Evolutionary conservation across 352 stramenopile genomes (phyloP).

Genomic region (Globisporangium camurandrum): DNA sequence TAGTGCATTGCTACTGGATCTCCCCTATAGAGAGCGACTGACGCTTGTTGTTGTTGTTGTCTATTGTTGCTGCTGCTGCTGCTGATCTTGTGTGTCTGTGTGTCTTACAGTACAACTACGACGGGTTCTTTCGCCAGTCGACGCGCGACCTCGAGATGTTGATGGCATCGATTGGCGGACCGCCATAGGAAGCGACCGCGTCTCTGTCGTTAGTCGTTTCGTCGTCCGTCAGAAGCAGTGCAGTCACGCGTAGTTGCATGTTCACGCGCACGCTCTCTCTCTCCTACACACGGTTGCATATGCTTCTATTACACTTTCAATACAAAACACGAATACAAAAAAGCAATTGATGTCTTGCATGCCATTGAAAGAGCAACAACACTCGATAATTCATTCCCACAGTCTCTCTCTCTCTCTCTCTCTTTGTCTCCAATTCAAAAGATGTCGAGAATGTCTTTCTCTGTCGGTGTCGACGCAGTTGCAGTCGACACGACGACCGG

Average conservation of each 20-base stretch:
- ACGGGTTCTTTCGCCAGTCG: constrained; percentile 76
- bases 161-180: constrained; percentile 33
- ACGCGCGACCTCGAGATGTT: constrained; percentile 66
- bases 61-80: neutral
- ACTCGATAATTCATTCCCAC: no score
- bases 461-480: constrained; percentile 6
- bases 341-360: no score
- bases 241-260: no score
- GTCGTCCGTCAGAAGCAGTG: no score
- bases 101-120: constrained; percentile 71
- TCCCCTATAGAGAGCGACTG: no score
- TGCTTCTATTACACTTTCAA: no score
- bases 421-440: constrained; percentile 19
- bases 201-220: no score
- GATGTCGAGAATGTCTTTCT: constrained; percentile 53
- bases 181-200: constrained; percentile 1
- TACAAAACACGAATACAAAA: no score
- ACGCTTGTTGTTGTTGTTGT: constrained; percentile 6
- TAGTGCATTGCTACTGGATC: no score
- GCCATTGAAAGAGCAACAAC: neutral
- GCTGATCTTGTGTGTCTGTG: neutral
- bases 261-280: no score
- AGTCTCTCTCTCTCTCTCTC: neutral
- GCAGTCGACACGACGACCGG: no score
- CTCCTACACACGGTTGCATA: no score